Percentiles rank a stretch among this genome's conserved stretches.
phyloP scores from a whole-genome alignment of 495 filamentous ascomycete genomes.

The Penicillium samsonianum region DNA sequence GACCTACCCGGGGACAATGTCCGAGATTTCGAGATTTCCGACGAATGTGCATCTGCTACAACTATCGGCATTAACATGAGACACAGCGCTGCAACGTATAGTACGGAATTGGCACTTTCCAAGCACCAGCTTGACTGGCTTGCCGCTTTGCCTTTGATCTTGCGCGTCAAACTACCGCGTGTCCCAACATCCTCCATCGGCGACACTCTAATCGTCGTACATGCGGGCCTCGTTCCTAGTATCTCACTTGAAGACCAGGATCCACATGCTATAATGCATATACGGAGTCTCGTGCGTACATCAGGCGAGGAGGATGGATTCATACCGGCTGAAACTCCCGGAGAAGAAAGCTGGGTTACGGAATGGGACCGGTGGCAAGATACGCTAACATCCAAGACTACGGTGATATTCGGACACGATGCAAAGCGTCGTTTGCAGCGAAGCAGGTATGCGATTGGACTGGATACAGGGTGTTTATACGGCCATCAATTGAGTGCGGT shows the following conservation, averaged over 20 bases:
- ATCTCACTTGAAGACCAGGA: conserved; percentile 66
- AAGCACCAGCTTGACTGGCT: conserved; percentile 64
- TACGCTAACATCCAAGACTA: conserved; percentile 14
- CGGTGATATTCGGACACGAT: conserved; percentile 33
- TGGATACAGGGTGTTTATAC: conserved; percentile 31
- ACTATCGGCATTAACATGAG: background rate
- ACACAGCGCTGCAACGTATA: conserved; percentile 15
- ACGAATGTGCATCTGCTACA: conserved; percentile 7
- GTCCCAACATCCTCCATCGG: conserved; percentile 33
- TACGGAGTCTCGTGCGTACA: conserved; percentile 63
- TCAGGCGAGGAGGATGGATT: conserved; percentile 1
- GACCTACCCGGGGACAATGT: background rate
- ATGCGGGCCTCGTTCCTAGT: conserved; percentile 74
- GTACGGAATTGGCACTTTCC: conserved; percentile 36
- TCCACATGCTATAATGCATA: conserved; percentile 75
- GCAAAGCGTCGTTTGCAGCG: conserved; percentile 29
- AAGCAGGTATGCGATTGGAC: conserved; percentile 26
- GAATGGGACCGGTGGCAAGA: conserved; percentile 32
- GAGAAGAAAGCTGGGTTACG: conserved; percentile 27
- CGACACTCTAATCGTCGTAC: conserved; percentile 62
- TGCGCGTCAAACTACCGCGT: conserved; percentile 55
- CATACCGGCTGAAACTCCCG: conserved; percentile 12
- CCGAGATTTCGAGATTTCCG: background rate
- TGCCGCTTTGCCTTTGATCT: conserved; percentile 64
- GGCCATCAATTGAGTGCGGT: conserved; percentile 26